A percentile compares a stretch with the other conserved stretches of the same genome.
phyloP scores from a whole-genome alignment of 176 grass and related monocot species.

The Aegilops speltoides region DNA sequence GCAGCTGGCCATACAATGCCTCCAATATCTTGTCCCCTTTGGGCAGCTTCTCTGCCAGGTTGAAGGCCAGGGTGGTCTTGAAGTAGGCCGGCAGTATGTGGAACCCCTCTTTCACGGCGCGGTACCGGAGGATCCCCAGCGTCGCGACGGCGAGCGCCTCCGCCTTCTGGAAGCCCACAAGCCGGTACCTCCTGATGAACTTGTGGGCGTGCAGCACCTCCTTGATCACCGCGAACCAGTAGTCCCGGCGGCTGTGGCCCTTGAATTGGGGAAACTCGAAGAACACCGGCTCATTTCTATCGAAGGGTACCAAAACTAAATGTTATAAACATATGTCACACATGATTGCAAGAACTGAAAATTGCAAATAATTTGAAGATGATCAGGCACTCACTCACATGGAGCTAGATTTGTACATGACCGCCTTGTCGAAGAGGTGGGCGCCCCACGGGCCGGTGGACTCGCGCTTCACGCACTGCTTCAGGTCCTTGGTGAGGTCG shows the following conservation, averaged over 20 bases:
- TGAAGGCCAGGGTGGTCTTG: conserved; percentile 84
- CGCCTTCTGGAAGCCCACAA: conserved; percentile 50
- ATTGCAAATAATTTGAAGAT: not conserved
- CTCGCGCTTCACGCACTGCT: conserved; percentile 78
- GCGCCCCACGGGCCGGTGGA: conserved; percentile 89
- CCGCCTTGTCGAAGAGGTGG: conserved; percentile 88
- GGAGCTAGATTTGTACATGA: conserved; percentile 89
- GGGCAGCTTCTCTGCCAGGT: conserved; percentile 87
- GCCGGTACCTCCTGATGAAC: conserved; percentile 80
- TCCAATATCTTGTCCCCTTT: conserved; percentile 94
- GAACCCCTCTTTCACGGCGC: conserved; percentile 72
- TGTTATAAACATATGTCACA: not conserved
- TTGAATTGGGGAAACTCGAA: conserved; percentile 88
- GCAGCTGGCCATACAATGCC: conserved; percentile 62
- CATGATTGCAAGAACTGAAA: not conserved
- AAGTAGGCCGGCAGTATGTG: conserved; percentile 71
- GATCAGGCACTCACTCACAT: conserved; percentile 65
- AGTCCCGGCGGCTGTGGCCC: conserved; percentile 79
- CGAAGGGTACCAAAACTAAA: not conserved
- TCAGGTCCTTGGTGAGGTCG: conserved; percentile 75
- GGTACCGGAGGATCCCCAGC: conserved; percentile 76
- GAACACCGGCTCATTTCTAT: conserved; percentile 62
- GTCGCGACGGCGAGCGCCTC: conserved; percentile 68
- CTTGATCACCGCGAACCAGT: conserved; percentile 90
- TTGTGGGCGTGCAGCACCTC: conserved; percentile 85